A percentile compares a stretch with the other conserved stretches of the same genome.
Evolutionary conservation across 164 flowering plant species (phyloP).

Genomic region (Sextonia rubra): DNA sequence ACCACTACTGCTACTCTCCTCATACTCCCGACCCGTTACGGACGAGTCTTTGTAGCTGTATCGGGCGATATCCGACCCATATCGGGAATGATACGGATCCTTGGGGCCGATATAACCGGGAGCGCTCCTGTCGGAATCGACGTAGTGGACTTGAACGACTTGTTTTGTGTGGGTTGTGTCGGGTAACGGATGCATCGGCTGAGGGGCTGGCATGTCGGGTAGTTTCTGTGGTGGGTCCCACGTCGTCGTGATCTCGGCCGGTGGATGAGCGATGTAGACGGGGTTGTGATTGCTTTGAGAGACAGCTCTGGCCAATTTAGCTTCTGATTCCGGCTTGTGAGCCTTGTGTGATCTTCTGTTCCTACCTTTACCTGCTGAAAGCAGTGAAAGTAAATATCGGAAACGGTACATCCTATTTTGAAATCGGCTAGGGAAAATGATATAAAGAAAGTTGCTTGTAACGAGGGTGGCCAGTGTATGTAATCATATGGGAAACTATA

Average conservation of each 20-base stretch:
- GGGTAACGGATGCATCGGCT: neutral
- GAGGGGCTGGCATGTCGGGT: neutral
- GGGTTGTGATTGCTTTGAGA: neutral
- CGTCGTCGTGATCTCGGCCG: neutral
- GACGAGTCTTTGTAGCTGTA: neutral
- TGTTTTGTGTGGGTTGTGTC: slow-evolving; percentile 8
- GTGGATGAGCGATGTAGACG: neutral
- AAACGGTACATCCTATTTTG: too few relatives aligned
- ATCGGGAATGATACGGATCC: neutral
- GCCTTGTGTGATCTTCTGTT: neutral
- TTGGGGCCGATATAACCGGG: neutral
- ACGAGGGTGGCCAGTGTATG: too few relatives aligned
- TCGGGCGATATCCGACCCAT: neutral
- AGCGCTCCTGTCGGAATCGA: neutral
- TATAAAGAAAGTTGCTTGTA: too few relatives aligned
- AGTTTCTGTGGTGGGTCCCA: neutral
- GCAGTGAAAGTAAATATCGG: neutral
- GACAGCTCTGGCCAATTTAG: neutral
- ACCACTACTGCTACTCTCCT: slow-evolving; percentile 1
- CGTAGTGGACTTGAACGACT: neutral
- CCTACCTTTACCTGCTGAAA: neutral
- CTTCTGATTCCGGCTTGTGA: neutral
- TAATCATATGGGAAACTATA: too few relatives aligned
- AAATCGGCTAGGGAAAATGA: too few relatives aligned
- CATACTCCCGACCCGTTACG: neutral